Base-by-base conservation (phyloP, 441 rosid genomes). In the Arabidopsis lyrata region DNA sequence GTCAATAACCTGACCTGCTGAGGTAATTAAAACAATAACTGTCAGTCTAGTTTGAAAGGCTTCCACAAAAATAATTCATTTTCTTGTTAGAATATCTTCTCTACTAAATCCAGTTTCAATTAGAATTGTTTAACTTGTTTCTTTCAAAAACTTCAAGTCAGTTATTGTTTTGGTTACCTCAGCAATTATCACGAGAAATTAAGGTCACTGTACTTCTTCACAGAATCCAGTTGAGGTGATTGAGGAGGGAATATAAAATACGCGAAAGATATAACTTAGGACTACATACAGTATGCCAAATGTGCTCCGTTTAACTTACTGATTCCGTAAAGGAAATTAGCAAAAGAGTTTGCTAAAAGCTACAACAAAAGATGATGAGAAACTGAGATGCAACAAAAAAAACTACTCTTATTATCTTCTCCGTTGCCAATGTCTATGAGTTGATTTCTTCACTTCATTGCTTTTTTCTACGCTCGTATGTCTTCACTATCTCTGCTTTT, bases 221-320 rank as follows among this genome's bases (percentile, higher is more conserved):
- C 3, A 32, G 39, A 22, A 22, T 22, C 22, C 22, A 47, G 47
- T 34, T 20, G 22, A 2, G 16, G 10, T 41, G 35, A 57, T 4
- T 35, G 32, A 48, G 38, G 12, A 32, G 49, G 66, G 20, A 56
- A 24, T 41, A 62, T 56, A 63, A 54, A 14, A 11, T 3, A 41
- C 55, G n/a, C 48, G 35, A 31, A 62, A 52, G 47, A 20, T 20
- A 13, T 14, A 42, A 3, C 5, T 3, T 12, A 14, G n/a, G 14
- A 39, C n/a, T 12, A 39, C n/a, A 5, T 11, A 39, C 5, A 39
- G n/a, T 12, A 39, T 22, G 1, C 27, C 31, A 31, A 5, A 7
- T 11, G 22, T 68, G 53, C 5, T 20, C 20, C 2, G n/a, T 32
- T 32, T 8, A 34, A 15, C n/a, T 13, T 42, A 10, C 27, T 7